Conservation (phyloP, 2,329 filamentous ascomycete genomes). For the Arthrinium puccinioides region DNA sequence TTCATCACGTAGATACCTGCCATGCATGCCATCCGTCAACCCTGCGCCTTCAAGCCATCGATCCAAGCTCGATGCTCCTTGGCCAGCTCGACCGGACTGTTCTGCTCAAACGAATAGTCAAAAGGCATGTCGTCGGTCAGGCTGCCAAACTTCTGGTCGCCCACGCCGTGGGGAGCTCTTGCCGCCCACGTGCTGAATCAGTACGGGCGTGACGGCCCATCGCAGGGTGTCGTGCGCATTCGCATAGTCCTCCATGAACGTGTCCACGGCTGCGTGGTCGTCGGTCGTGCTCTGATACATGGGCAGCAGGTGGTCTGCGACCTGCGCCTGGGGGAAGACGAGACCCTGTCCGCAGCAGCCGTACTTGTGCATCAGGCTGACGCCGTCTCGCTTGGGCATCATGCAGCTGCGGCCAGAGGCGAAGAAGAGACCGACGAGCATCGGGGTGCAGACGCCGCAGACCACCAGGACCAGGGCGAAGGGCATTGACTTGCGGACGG, state of each 20-base stretch:
- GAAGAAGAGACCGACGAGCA: constrained; percentile 17
- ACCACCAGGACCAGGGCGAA: constrained; percentile 8
- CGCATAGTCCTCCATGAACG: constrained; percentile 17
- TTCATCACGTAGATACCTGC: too few relatives aligned
- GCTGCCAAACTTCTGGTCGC: constrained; percentile 7
- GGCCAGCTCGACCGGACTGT: constrained; percentile 14
- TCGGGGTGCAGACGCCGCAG: constrained; percentile 12
- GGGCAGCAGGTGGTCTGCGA: constrained; percentile 14
- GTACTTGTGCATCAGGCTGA: constrained; percentile 15
- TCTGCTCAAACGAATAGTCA: constrained; percentile 15
- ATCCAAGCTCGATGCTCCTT: constrained; percentile 9
- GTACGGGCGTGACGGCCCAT: constrained; percentile 19
- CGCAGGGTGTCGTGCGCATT: constrained; percentile 11
- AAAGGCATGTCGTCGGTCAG: constrained; percentile 10
- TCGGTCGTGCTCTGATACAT: constrained; percentile 9
- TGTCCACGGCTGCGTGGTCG: constrained; percentile 13
- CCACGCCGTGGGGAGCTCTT: constrained; percentile 16
- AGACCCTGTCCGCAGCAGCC: constrained; percentile 21
- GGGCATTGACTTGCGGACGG: constrained; percentile 9
- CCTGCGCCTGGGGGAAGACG: constrained; percentile 15
- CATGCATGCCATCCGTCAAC: too few relatives aligned
- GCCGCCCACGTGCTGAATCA: constrained; percentile 21
- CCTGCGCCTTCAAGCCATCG: neutral
- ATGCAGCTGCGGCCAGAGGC: constrained; percentile 15
- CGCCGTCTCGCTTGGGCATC: constrained; percentile 11